Evolutionary conservation across 176 grass and related monocot species (phyloP).

Genomic region (Elymus sibiricus): DNA sequence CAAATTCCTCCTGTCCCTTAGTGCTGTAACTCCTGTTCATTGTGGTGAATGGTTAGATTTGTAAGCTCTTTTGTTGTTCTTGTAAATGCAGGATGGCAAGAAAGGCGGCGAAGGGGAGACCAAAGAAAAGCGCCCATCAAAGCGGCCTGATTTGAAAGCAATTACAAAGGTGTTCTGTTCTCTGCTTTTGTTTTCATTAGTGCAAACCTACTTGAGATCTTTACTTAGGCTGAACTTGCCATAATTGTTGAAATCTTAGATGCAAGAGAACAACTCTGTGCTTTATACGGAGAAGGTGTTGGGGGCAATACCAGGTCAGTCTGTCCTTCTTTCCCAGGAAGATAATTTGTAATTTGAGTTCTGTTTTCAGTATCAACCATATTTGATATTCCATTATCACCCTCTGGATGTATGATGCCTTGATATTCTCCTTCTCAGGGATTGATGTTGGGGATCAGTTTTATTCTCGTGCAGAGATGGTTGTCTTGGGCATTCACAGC

Average conservation of each 20-base stretch:
- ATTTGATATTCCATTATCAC: not conserved
- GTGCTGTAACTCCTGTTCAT: not conserved
- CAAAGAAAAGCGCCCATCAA: conserved; percentile 54
- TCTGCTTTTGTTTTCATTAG: not conserved
- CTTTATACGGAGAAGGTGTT: conserved; percentile 61
- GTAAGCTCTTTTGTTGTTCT: not conserved
- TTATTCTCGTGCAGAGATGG: conserved; percentile 90
- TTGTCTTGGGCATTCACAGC: conserved; percentile 83
- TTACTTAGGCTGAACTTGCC: not conserved
- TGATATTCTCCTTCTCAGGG: conserved; percentile 32
- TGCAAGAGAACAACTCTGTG: conserved; percentile 45
- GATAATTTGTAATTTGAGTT: not conserved
- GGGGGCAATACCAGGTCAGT: conserved; percentile 48
- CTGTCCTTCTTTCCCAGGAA: not conserved
- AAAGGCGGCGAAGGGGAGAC: conserved; percentile 8
- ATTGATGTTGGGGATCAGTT: conserved; percentile 76
- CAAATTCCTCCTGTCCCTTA: not conserved
- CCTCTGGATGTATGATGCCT: not conserved
- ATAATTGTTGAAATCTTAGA: conserved; percentile 27
- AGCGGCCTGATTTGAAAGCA: conserved; percentile 60
- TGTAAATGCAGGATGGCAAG: conserved; percentile 26
- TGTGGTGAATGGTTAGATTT: not conserved
- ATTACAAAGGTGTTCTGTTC: conserved; percentile 42
- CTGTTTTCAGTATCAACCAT: not conserved
- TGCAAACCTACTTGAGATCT: not conserved